These are phyloP conservation scores for Alternaria arborescens DNA, from an alignment of 2,329 filamentous ascomycete genomes.

Conservation along the genomic window DNA sequence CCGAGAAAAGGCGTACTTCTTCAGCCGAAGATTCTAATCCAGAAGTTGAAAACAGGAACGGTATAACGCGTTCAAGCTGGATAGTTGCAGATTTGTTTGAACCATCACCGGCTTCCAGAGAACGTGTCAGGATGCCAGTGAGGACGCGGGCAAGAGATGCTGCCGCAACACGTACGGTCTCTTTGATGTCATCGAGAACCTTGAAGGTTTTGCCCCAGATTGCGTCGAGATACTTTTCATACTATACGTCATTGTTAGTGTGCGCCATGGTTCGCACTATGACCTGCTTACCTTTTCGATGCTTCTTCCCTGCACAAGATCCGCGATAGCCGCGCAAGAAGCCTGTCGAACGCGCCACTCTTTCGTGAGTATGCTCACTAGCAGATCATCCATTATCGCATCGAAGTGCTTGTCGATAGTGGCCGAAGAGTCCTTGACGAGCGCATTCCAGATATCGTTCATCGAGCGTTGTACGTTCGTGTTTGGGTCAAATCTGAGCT, in stretches of 20 bases:
- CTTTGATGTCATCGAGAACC: conserved; percentile 95
- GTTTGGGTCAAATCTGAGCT: conserved; percentile 80
- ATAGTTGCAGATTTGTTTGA: conserved; percentile 72
- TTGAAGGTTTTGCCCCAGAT: conserved; percentile 89
- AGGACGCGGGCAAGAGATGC: conserved; percentile 82
- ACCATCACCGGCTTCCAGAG: conserved; percentile 79
- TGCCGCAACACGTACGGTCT: conserved; percentile 82
- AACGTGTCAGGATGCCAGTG: conserved; percentile 84
- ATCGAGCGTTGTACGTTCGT: conserved; percentile 91
- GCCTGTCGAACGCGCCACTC: conserved; percentile 96
- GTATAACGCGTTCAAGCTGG: conserved; percentile 86
- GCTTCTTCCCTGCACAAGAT: conserved; percentile 83
- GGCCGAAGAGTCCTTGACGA: conserved; percentile 86
- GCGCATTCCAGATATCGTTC: conserved; percentile 95
- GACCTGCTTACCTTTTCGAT: conserved; percentile 52
- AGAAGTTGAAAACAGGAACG: conserved; percentile 87
- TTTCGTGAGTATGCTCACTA: conserved; percentile 84
- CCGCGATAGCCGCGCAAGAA: conserved; percentile 87
- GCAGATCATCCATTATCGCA: conserved; percentile 84
- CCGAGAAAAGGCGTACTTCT: conserved; percentile 84
- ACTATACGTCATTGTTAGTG: conserved; percentile 56
- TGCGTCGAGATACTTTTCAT: conserved; percentile 82
- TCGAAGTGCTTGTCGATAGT: conserved; percentile 86
- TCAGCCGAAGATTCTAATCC: conserved; percentile 88
- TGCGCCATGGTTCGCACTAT: background rate